Evolutionary conservation across 306 rosid genomes (phyloP), one percentile per base, ranked within the genome.

Genomic region (Lagenaria siceraria): DNA sequence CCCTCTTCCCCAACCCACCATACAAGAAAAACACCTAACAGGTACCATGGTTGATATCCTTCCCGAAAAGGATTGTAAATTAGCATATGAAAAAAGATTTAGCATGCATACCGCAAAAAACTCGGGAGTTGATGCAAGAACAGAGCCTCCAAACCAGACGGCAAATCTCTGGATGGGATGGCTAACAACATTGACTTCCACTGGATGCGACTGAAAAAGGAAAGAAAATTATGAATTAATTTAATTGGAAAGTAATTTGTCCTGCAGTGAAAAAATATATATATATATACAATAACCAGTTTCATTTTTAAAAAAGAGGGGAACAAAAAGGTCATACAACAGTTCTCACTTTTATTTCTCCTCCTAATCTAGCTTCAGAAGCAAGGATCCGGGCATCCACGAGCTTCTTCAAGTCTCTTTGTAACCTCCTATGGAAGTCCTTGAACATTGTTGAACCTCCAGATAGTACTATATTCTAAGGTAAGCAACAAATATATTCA

Each of bases 391-490:
- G 96, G 11, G 97, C 87, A 85, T 96, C 99, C 61, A 96, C 99
- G 52, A 96, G 90, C 83, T 92, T 96, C 82, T 89, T 96, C 76
- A 96, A 65, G 82, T 96, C 99, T 75, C 99, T 95, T 78, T 96
- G 99, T 91, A 96, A 88, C 85, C 98, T 96, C 86, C 97, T 83
- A 78, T 88, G 92, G 82, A 96, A 96, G 91, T 96, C 99, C 89
- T 92, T 96, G 89, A 96, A 96, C 97, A 96, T 96, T 75, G 99
- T 96, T 81, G 99, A 96, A 53, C 99, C 99, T 63, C 99, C 99
- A 27, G 99, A 96, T 81, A 96, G 80, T 75, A 96, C 99, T 53
- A 96, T 84, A 83, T 96, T 96, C 99, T 96, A 92, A 79, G 84
- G 80, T 68, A 61, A 70, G 25, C n/a, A 69, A 33, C 29, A 35